Evolutionary conservation across 306 rosid species (phyloP).

Genomic region (Sphenostylis stenocarpa): DNA sequence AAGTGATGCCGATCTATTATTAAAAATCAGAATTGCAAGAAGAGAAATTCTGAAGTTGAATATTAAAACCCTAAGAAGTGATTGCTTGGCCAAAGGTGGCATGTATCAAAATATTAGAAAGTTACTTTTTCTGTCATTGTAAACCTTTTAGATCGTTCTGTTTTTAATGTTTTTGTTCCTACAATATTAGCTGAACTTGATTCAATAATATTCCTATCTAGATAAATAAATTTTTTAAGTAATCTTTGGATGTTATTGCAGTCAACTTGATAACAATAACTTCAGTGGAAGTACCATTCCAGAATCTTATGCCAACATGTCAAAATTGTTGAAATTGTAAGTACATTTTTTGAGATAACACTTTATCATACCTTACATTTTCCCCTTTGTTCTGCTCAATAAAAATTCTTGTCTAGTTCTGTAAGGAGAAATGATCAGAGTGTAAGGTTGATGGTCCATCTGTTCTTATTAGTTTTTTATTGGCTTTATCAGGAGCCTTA

Average conservation of each 20-base stretch:
- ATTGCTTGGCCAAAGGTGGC: neutral
- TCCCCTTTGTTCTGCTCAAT: neutral
- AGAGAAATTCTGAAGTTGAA: neutral
- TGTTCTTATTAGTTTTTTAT: neutral
- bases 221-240: neutral
- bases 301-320: constrained; percentile 56
- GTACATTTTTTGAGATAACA: constrained; percentile 35
- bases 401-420: neutral
- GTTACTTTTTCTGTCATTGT: neutral
- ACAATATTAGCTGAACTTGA: neutral
- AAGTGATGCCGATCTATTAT: neutral
- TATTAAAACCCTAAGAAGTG: neutral
- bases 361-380: neutral
- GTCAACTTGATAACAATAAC: constrained; percentile 91
- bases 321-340: constrained; percentile 72
- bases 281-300: constrained; percentile 74
- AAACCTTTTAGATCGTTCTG: neutral
- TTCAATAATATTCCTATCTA: neutral
- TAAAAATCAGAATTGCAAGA: neutral
- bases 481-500: constrained; percentile 71
- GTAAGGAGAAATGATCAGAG: neutral
- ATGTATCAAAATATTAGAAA: neutral
- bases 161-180: neutral
- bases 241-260: constrained; percentile 44
- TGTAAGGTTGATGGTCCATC: neutral